Base-by-base conservation (phyloP, 2,329 filamentous ascomycete species). In the Nannizziopsis barbatae region DNA sequence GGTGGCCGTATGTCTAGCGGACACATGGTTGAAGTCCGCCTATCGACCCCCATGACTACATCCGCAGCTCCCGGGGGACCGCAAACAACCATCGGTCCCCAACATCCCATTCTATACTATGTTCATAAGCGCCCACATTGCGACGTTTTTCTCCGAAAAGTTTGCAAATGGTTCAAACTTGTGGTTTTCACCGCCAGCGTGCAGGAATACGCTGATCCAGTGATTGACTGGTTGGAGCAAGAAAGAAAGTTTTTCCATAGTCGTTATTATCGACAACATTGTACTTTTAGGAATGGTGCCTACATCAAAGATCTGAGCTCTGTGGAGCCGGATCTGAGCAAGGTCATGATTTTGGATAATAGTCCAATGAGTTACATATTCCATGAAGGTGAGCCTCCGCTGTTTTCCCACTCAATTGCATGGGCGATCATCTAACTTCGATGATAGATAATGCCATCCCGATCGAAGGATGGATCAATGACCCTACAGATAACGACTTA, bases 311-410 rank as follows among this genome's bases (percentile, higher is more conserved):
- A 98, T 68, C 73, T 98, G 49, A 92, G 87, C 64, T 86, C 87
- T 49, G 88, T 98, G 37, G 92, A 98, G 73, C 89, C 92, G 14
- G 92, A 98, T 65, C 72, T 98, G 61, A 95, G 89, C 70, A 93
- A 88, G 69, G 92, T 98, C 52, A 95, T 96, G 84, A 98, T 98
- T 64, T 74, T 98, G 67, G 92, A 98, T 71, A 98, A 98, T 64
- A 95, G 88, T 66, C 92, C 92, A 48, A 79, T 95, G 73, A 95
- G 89, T 71, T 98, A 96, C 70, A 86, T 95, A 70, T 96, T 96
- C 69, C 90, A 96, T 64, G 88, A 95, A 81, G 90, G 92, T 92
- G 9, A 36, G 15, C 6, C 42, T 32, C 30, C 17, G 10, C 39
- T 37, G 32, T 18, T 52, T 43, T 39, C 11, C 41, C 38, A 36